These are phyloP conservation scores for Ogataea sp. DNA, from an alignment of 805 yeast genomes.

Conservation along the genomic window DNA sequence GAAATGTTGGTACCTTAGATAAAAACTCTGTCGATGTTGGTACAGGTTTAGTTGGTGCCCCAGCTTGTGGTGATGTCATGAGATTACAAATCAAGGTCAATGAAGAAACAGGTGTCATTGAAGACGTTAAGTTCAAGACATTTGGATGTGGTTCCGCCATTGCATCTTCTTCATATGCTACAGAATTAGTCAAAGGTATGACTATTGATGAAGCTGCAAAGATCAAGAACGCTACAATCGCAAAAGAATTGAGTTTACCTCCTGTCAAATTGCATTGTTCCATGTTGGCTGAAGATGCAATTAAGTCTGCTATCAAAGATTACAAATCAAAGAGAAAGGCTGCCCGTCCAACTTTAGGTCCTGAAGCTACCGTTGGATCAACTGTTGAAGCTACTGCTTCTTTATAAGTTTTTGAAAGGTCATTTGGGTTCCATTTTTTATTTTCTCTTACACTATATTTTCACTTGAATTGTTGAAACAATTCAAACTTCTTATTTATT, in stretches of 20 bases:
- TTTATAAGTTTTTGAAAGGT: neutral
- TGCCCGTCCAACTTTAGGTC: constrained; percentile 50
- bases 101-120: constrained; percentile 82
- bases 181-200: constrained; percentile 93
- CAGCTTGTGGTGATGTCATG: constrained; percentile 99
- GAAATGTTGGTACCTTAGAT: constrained; percentile 92
- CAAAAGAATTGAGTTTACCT: constrained; percentile 88
- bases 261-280: constrained; percentile 98
- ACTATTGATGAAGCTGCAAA: constrained; percentile 86
- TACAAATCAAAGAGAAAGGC: constrained; percentile 71
- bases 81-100: constrained; percentile 90
- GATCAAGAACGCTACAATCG: constrained; percentile 90
- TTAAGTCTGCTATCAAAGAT: constrained; percentile 94
- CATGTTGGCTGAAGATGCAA: constrained; percentile 98
- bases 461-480: too few species aligned
- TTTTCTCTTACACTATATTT: neutral
- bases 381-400: constrained; percentile 7
- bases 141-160: constrained; percentile 99
- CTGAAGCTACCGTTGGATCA: constrained; percentile 32
- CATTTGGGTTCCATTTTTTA: neutral
- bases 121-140: constrained; percentile 95
- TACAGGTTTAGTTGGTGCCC: constrained; percentile 97
- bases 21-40: constrained; percentile 74
- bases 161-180: constrained; percentile 91
- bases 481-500: too few species aligned